Conservation (phyloP, 306 rosid genomes). For the Casuarina equisetifolia region DNA sequence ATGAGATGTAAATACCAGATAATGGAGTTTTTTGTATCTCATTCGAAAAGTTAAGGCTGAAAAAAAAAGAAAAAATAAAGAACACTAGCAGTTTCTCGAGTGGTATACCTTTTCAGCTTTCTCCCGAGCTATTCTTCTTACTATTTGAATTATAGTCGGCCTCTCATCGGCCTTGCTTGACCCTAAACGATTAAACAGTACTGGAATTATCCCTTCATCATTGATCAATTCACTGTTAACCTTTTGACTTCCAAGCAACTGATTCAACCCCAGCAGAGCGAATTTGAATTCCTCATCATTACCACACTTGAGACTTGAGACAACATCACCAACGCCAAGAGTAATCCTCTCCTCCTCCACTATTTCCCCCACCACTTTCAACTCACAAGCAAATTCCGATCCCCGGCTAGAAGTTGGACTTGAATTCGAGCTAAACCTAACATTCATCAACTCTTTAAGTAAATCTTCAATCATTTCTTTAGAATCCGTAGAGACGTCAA, state of each 20-base stretch:
- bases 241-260: slow-evolving; percentile 41
- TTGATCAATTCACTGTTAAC: slow-evolving; percentile 46
- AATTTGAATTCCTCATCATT: slow-evolving; percentile 60
- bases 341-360: slow-evolving; percentile 50
- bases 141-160: slow-evolving; percentile 45
- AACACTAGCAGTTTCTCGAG: not conserved
- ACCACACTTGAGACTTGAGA: slow-evolving; percentile 66
- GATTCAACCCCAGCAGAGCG: slow-evolving; percentile 56
- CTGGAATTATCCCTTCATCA: slow-evolving; percentile 53
- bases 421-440: slow-evolving; percentile 40
- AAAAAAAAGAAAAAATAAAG: not conserved
- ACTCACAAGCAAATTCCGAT: slow-evolving; percentile 43
- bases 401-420: slow-evolving; percentile 51
- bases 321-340: slow-evolving; percentile 49
- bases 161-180: slow-evolving; percentile 52
- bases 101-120: slow-evolving; percentile 59
- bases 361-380: slow-evolving; percentile 48
- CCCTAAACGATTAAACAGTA: slow-evolving; percentile 63
- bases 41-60: not conserved
- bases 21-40: not conserved
- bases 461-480: slow-evolving; percentile 54
- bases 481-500: slow-evolving; percentile 54
- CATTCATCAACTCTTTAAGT: slow-evolving; percentile 60
- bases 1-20: slow-evolving; percentile 25
- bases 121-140: slow-evolving; percentile 53